Base-by-base conservation (phyloP, 2,329 filamentous ascomycete genomes). In the Biscogniauxia sp. region DNA sequence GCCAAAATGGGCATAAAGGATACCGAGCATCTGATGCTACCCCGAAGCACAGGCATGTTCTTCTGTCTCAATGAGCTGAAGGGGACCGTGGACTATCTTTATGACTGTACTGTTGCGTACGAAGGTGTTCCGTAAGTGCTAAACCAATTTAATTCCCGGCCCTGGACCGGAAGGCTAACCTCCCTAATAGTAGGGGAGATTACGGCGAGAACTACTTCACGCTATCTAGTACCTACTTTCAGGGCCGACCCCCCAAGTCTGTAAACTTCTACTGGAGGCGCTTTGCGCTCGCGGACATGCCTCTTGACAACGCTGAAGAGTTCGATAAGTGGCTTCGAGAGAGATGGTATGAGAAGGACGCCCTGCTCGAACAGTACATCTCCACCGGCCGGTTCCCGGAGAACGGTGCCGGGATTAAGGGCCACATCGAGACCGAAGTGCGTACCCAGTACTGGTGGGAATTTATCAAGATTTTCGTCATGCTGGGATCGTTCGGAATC, bases 231-330 rank as follows among this genome's bases (percentile, higher is more conserved):
- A 96, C 92, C 3, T 97, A 95, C 73, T 88, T 97, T 64, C 87
- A 95, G 74, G 93, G 95, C 13, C 87, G 91, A 1, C 89, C 93
- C 0, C 95, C 94, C 1, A 97, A 93, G 74, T 97, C 93, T 1
- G 93, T 98, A 70, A 98, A 97, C 76, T 93, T 98, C 80, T 90
- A 96, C 77, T 99, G 94, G 92, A 87, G 95, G 57, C 88, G 93
- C 9, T 97, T 96, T 76, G 84, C 85, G 37, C 74, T 97, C 15
- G 83, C 84, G 20, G 87, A 92, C 20, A 96, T 99, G 51, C 94
- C 94, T 0, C 83, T 96, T 9, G 83, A 92, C 32, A 85, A 89
- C 67, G 82, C 84, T 17, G 84, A 89, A 50, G 80, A 84, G 6
- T 99, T 99, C 70, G 92, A 96, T 60, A 70, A 82, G 2, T 99